Conservation (phyloP, 164 flowering plant species). For the grape (Vitis vinifera) region DNA sequence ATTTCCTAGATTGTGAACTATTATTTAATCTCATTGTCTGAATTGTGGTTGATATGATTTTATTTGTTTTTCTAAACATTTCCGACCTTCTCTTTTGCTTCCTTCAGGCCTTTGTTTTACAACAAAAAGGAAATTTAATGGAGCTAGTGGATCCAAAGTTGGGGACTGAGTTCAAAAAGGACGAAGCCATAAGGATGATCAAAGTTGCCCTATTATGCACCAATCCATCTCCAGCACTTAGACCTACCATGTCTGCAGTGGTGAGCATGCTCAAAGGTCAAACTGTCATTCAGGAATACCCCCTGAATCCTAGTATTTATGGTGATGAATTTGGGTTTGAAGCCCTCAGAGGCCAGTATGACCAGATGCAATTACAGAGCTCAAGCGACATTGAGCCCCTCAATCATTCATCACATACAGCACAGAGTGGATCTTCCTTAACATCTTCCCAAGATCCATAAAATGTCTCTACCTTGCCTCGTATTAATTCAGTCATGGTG, state of each 20-base stretch:
- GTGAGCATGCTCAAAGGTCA: constrained; percentile 18
- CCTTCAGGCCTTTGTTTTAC: constrained; percentile 14
- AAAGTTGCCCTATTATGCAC: constrained; percentile 7
- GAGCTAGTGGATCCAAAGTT: constrained; percentile 5
- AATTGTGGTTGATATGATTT: too few species aligned
- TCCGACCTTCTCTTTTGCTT: too few species aligned
- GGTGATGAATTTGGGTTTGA: constrained; percentile 3
- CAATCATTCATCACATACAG: too few species aligned
- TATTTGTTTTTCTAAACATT: too few species aligned
- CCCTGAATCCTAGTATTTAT: constrained; percentile 1
- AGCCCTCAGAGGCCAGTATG: constrained; percentile 4
- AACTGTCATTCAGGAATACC: background rate
- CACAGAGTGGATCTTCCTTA: too few species aligned
- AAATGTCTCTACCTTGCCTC: too few species aligned
- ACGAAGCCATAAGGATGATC: constrained; percentile 8
- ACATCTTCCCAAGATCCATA: too few species aligned
- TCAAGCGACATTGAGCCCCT: background rate
- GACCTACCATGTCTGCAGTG: constrained; percentile 20
- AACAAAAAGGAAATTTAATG: constrained; percentile 2
- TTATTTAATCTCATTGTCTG: too few species aligned
- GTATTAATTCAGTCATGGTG: too few species aligned
- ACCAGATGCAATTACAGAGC: background rate
- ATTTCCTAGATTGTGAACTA: background rate
- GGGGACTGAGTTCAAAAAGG: constrained; percentile 11
- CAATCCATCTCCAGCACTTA: constrained; percentile 15